Evolutionary conservation across 2,329 filamentous ascomycete species (phyloP).

Genomic region (Diaporthe citrichinensis): DNA sequence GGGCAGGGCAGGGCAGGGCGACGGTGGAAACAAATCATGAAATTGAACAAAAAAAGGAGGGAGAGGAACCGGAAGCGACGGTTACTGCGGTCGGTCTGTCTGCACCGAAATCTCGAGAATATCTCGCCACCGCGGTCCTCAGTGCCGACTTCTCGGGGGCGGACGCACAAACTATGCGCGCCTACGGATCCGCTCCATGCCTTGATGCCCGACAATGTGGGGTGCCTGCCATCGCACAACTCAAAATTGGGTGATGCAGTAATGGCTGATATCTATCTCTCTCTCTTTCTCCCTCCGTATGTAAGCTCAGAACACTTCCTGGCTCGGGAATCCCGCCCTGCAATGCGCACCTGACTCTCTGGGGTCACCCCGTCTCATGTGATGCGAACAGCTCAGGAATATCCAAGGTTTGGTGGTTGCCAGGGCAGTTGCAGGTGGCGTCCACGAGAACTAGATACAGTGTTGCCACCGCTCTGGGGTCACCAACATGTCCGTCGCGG

Average conservation of each 20-base stretch:
- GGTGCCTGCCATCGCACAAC: background rate
- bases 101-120: background rate
- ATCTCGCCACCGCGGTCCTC: background rate
- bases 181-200: conserved; percentile 12
- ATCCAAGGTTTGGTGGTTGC: background rate
- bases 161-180: conserved; percentile 1
- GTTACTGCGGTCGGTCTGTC: background rate
- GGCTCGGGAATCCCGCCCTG: background rate
- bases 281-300: background rate
- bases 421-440: conserved; percentile 1
- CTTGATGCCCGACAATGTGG: conserved; percentile 18
- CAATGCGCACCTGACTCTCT: background rate
- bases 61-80: too few species aligned
- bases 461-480: background rate
- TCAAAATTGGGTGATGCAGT: background rate
- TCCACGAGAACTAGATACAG: background rate
- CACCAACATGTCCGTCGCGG: background rate
- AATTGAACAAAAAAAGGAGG: background rate
- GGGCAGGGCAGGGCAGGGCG: too few species aligned
- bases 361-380: background rate
- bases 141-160: conserved; percentile 7
- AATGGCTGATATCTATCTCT: background rate
- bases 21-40: background rate
- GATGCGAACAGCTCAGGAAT: background rate
- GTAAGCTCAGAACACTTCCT: background rate